Evolutionary conservation across 2,329 filamentous ascomycete genomes (phyloP).

Genomic region (Penicillium psychrosexuale): DNA sequence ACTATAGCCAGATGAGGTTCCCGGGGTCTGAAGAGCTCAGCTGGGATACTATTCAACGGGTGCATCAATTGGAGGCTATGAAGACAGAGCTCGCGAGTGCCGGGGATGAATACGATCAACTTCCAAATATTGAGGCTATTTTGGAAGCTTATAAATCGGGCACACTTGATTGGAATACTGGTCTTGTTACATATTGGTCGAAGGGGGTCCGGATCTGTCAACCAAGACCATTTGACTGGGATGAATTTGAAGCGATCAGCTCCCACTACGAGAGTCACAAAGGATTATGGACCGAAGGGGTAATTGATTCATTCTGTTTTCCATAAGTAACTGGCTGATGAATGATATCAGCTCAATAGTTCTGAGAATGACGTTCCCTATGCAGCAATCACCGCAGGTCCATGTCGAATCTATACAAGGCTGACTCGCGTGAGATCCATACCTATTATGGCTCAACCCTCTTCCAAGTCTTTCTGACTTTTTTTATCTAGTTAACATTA

Average conservation of each 20-base stretch:
- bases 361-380: background rate
- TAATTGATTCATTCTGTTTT: background rate
- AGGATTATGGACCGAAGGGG: slow-evolving; percentile 6
- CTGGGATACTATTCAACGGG: background rate
- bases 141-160: background rate
- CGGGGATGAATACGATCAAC: background rate
- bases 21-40: background rate
- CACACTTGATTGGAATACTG: background rate
- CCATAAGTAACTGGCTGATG: background rate
- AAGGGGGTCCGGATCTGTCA: background rate
- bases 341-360: background rate
- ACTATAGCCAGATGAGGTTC: background rate
- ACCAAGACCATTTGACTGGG: slow-evolving; percentile 6
- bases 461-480: background rate
- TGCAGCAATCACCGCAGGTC: background rate
- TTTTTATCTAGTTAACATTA: background rate
- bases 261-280: background rate
- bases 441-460: background rate
- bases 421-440: background rate
- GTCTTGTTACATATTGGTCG: slow-evolving; percentile 3
- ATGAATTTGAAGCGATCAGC: slow-evolving; percentile 2
- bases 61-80: background rate
- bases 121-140: background rate
- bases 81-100: background rate
- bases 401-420: rapidly evolving